These are phyloP conservation scores for Stellera chamaejasme DNA, from an alignment of 345 rosid genomes.

Conservation along the genomic window DNA sequence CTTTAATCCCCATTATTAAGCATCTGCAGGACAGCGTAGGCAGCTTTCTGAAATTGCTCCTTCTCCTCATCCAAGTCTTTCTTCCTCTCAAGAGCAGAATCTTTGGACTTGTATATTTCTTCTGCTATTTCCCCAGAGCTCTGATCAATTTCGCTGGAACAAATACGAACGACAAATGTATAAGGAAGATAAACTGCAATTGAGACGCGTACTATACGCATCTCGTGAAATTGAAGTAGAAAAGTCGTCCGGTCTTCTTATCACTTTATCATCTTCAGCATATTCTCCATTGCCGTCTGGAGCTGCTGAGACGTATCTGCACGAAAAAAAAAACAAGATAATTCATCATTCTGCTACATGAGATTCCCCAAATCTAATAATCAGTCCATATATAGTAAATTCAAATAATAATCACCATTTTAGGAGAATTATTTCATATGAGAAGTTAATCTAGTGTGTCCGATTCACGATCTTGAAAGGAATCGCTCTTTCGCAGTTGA, in stretches of 20 bases:
- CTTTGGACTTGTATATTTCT: conserved; percentile 73
- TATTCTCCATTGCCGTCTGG: conserved; percentile 63
- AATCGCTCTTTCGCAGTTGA: no score
- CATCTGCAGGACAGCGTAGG: conserved; percentile 62
- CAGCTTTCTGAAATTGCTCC: conserved; percentile 79
- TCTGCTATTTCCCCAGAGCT: conserved; percentile 51
- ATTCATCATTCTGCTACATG: neutral
- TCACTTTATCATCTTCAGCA: conserved; percentile 84
- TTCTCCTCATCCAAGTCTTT: conserved; percentile 61
- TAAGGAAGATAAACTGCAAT: neutral
- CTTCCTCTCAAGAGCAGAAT: conserved; percentile 61
- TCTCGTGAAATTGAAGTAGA: neutral
- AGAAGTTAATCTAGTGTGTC: neutral
- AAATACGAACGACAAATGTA: conserved; percentile 4
- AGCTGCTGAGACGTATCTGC: conserved; percentile 83
- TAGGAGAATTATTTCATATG: no score
- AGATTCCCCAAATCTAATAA: no score
- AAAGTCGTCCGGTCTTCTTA: conserved; percentile 15
- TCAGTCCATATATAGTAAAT: no score
- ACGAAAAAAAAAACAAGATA: neutral
- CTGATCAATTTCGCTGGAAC: conserved; percentile 75
- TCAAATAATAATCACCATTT: no score
- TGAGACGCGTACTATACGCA: neutral
- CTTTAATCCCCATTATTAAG: conserved; percentile 30
- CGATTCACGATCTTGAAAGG: no score